Evolutionary conservation across 140 eudicot genomes (phyloP), one percentile per base, ranked within the genome.

Genomic region (Anethum foeniculum): DNA sequence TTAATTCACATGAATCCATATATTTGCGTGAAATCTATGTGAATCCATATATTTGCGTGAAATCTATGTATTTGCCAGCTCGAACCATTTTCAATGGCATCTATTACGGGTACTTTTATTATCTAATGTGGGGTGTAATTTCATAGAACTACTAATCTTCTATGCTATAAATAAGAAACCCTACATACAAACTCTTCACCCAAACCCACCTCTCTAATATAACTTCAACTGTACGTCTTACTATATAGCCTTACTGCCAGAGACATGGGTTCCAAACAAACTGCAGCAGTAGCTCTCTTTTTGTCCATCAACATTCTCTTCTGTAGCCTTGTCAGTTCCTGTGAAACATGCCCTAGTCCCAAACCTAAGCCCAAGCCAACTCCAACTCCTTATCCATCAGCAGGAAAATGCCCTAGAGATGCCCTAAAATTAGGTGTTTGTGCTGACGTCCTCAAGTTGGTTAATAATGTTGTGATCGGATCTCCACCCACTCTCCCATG

Each of bases 241-340:
- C 62, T 52, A 18, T 39, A 39, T 52, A 52, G 25, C 38, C 38
- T 34, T 34, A 52, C 62, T 52, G 7, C 9, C 14, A 64, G 71
- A 81, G 71, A 78, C 18, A 88, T 88, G 89, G 87, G 82, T 83
- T 75, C 87, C 38, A 83, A 75, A 73, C 46, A 72, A 60, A 77
- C 62, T 46, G 62, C 60, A 43, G 30, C 79, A 58, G 19, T 85
- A 43, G 85, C 88, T 67, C 85, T 82, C 30, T 83, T 86, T 71
- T 78, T 83, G 32, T 21, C 76, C 15, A 75, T 86, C 2, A 84
- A 81, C 82, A 83, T 84, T 43, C 79, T 86, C 9, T 81, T 83
- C 39, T 81, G 84, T 21, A 6, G 77, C 49, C 75, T 86, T 5
- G 67, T 54, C 62, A 52, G 62, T 52, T 52, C 62, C 25, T 52